phyloP scores from a whole-genome alignment of 495 filamentous ascomycete genomes.

The Penicillium robsamsonii region DNA sequence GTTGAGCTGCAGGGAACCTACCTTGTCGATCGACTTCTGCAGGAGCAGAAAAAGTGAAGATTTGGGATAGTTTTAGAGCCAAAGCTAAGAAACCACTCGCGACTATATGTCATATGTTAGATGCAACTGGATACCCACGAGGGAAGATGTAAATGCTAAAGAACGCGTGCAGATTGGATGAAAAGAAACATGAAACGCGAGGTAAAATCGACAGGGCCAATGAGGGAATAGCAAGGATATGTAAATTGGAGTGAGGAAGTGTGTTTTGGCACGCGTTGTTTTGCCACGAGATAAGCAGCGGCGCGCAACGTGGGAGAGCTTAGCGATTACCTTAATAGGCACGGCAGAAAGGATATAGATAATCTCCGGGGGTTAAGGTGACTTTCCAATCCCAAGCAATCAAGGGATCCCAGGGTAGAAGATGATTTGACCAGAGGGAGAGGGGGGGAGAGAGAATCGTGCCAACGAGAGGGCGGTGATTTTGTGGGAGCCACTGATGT shows the following conservation, averaged over 20 bases:
- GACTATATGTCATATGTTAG: conserved; percentile 21
- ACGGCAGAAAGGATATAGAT: conserved; percentile 12
- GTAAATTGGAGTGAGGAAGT: conserved; percentile 10
- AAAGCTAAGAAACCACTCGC: conserved; percentile 16
- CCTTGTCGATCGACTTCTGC: conserved; percentile 42
- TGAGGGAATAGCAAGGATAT: conserved; percentile 14
- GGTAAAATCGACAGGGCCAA: conserved; percentile 14
- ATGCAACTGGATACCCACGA: conserved; percentile 11
- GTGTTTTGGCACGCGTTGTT: conserved; percentile 23
- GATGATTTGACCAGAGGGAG: conserved; percentile 33
- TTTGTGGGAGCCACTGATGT: conserved; percentile 37
- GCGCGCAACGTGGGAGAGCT: conserved; percentile 32
- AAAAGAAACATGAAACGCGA: conserved; percentile 17
- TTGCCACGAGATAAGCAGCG: conserved; percentile 25
- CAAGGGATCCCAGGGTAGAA: conserved; percentile 24
- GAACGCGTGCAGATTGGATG: conserved; percentile 32
- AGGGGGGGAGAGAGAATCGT: conserved; percentile 21
- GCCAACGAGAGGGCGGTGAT: conserved; percentile 30
- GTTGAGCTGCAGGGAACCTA: conserved; percentile 44
- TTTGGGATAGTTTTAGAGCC: conserved; percentile 10
- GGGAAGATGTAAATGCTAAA: conserved; percentile 20
- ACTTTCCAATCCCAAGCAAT: conserved; percentile 19
- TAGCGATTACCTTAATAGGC: conserved; percentile 18
- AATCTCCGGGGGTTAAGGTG: conserved; percentile 17
- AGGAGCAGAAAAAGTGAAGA: conserved; percentile 20